Evolutionary conservation across 2,329 filamentous ascomycete species (phyloP).

Genomic region (Biscogniauxia marginata): DNA sequence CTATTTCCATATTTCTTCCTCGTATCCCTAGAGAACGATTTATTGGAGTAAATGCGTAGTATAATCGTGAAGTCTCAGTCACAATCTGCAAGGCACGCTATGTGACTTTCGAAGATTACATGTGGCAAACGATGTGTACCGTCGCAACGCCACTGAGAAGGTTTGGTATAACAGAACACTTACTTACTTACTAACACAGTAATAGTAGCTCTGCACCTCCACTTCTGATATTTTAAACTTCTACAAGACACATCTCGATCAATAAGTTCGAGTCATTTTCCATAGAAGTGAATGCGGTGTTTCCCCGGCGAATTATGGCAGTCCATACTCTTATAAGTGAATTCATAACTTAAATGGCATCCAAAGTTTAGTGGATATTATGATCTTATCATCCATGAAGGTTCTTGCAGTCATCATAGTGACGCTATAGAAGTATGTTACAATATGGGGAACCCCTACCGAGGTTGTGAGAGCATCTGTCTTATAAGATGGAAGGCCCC

Average conservation of each 20-base stretch:
- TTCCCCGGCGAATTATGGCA: not conserved
- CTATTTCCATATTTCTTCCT: no score
- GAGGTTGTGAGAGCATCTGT: not conserved
- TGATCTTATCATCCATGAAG: not conserved
- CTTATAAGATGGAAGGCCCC: not conserved
- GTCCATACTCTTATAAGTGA: not conserved
- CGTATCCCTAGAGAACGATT: not conserved
- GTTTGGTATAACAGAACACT: not conserved
- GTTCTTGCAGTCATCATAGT: not conserved
- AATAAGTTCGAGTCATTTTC: not conserved
- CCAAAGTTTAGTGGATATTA: not conserved
- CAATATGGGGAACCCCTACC: not conserved
- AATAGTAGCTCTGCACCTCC: not conserved
- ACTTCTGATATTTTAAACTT: not conserved
- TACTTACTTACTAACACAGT: not conserved
- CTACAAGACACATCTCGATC: not conserved
- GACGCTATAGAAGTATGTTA: not conserved
- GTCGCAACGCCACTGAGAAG: not conserved
- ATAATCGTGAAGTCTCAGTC: not conserved
- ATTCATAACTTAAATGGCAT: not conserved
- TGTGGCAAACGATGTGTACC: not conserved
- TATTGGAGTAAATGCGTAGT: not conserved
- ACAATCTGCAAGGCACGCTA: not conserved
- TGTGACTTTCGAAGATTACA: not conserved
- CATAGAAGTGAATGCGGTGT: not conserved